A percentile compares a stretch with the other conserved stretches of the same genome.
Evolutionary conservation across 1,139 yeast genomes (phyloP).

Genomic region (Yamadazyma membranifaciens): DNA sequence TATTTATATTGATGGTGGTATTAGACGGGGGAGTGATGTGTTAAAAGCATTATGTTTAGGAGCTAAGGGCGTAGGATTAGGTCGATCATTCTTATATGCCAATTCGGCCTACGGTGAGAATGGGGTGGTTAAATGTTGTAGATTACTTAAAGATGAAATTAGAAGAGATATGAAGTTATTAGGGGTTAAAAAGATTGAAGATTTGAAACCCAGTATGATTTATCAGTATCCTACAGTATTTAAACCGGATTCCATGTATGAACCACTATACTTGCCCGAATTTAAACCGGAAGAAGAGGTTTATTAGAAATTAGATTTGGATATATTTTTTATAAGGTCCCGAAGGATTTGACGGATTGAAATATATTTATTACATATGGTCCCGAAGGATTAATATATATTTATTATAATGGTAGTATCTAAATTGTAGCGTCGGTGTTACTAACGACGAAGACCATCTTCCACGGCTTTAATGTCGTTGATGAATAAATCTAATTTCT

Average conservation of each 20-base stretch:
- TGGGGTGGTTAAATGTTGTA: constrained; percentile 45
- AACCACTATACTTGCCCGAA: constrained; percentile 16
- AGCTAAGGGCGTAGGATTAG: constrained; percentile 55
- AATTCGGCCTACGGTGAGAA: constrained; percentile 49
- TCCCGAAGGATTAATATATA: no score
- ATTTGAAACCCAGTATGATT: constrained; percentile 27
- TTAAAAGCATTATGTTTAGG: constrained; percentile 55
- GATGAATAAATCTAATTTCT: constrained; percentile 10
- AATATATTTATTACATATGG: no score
- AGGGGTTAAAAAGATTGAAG: constrained; percentile 36
- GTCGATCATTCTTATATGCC: constrained; percentile 48
- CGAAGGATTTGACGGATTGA: no score
- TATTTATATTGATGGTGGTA: constrained; percentile 53
- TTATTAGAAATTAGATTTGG: neutral
- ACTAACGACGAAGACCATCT: no score
- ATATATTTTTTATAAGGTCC: no score
- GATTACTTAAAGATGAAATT: constrained; percentile 45
- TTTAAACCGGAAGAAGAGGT: constrained; percentile 9
- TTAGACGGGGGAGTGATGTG: constrained; percentile 53
- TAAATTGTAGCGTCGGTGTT: no score
- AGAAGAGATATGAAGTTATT: constrained; percentile 46
- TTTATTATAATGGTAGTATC: no score
- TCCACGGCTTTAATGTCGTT: constrained; percentile 9
- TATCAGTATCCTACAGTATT: constrained; percentile 15
- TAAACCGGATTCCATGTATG: constrained; percentile 9